Evolutionary conservation across 805 yeast species (phyloP).

Genomic region (Candida boidinii): DNA sequence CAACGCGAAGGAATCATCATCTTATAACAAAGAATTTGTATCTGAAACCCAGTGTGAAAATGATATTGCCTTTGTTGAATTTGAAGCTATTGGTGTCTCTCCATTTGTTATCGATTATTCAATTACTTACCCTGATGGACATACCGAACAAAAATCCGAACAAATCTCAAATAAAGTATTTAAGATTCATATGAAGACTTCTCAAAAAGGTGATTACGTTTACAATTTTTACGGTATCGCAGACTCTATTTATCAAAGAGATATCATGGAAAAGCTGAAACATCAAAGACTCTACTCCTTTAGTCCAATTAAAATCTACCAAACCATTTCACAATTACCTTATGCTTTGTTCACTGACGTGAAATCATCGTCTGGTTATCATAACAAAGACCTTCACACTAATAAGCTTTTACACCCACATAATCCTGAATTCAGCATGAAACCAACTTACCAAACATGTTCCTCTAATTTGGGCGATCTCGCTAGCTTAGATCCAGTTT

Average conservation of each 20-base stretch:
- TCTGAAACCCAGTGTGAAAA: slow-evolving; percentile 16
- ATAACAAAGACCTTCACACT: not conserved
- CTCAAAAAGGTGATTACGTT: slow-evolving; percentile 48
- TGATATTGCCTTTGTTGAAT: slow-evolving; percentile 13
- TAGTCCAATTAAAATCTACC: slow-evolving; percentile 32
- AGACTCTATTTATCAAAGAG: slow-evolving; percentile 52
- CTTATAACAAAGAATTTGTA: slow-evolving; percentile 4
- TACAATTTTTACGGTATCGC: slow-evolving; percentile 54
- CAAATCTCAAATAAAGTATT: slow-evolving; percentile 38
- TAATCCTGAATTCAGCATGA: slow-evolving; percentile 1
- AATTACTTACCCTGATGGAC: slow-evolving; percentile 51
- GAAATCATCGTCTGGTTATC: too few relatives aligned
- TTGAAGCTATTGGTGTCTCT: slow-evolving; percentile 47
- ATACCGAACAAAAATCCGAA: slow-evolving; percentile 23
- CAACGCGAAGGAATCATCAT: not conserved
- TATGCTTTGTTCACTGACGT: slow-evolving; percentile 24
- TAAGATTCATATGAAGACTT: slow-evolving; percentile 31
- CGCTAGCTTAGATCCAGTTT: slow-evolving; percentile 38
- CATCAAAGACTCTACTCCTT: slow-evolving; percentile 14
- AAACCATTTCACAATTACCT: slow-evolving; percentile 58
- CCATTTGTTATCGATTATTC: slow-evolving; percentile 66
- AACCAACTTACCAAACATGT: slow-evolving; percentile 19
- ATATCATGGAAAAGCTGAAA: slow-evolving; percentile 23
- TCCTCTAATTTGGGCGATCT: slow-evolving; percentile 15
- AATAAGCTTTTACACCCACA: slow-evolving; percentile 2